Evolutionary conservation across 345 rosid species (phyloP).

Genomic region (Lepidium aucheri): DNA sequence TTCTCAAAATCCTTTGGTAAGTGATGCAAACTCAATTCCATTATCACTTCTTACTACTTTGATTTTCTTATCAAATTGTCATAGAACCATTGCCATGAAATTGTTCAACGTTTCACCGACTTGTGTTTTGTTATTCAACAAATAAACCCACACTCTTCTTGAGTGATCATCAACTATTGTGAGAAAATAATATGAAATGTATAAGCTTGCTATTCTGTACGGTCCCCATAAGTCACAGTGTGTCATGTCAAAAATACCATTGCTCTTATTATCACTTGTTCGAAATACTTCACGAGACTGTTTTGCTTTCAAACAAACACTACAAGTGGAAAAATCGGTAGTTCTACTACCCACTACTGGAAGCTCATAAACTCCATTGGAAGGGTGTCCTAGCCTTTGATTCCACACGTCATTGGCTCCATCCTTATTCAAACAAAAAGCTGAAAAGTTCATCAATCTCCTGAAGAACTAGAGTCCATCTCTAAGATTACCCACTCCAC

Average conservation of each 20-base stretch:
- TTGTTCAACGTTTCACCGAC: rapidly evolving
- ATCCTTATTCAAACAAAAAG: not conserved
- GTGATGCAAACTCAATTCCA: not conserved
- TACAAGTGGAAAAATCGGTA: not conserved
- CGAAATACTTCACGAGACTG: not conserved
- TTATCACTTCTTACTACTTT: not conserved
- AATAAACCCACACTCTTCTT: not conserved
- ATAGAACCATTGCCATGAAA: not conserved
- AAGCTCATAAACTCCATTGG: not conserved
- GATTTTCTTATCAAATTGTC: not conserved
- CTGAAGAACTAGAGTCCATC: not conserved
- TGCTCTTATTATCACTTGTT: not conserved
- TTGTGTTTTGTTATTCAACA: not conserved
- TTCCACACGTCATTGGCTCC: not conserved
- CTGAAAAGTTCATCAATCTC: not conserved
- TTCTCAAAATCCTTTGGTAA: not conserved
- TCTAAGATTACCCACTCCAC: not conserved
- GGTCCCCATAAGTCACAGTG: not conserved
- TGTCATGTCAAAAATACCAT: not conserved
- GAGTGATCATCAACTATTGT: not conserved
- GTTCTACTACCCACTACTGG: not conserved
- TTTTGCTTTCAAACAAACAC: not conserved
- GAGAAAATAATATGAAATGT: not conserved
- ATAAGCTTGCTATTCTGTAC: not conserved
- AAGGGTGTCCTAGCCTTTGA: not conserved